Evolutionary conservation across 108 stramenopile genomes (phyloP), one percentile per base, ranked within the genome.

Genomic region (Fistulifera solaris): DNA sequence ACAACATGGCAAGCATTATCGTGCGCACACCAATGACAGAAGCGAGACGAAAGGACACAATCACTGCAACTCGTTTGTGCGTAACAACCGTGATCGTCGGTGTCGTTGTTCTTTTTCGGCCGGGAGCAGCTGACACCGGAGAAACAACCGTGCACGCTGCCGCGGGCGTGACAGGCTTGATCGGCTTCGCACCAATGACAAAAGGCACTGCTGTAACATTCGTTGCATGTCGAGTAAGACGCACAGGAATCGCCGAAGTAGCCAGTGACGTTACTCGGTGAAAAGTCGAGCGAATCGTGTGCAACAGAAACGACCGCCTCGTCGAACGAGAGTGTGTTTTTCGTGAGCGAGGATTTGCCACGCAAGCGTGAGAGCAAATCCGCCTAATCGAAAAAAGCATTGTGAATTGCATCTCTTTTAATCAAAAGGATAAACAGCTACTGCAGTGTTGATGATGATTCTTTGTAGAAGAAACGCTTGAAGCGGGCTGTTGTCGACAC

Each of bases 1-100:
- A 84, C 54, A 35, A 83, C 80, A 59, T 93, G 91, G 61, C 91
- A 93, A 12, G 81, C 65, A 59, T 82, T 73, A 59, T 86, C 85
- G 31, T 68, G 57, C n/a, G 66, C 77, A 52, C 89, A 91, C 82
- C 81, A 91, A 58, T 91, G 89, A 48, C 89, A 91, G 28, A 65
- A 46, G 39, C 55, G 57, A 16, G 78, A 80, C 8, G 70, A 58
- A 35, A 64, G 38, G n/a, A 65, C 71, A 54, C 85, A 91, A 21
- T 73, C 72, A 28, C 59, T 40, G 65, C 85, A 91, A 38, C 63
- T 73, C 19, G 58, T 62, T 38, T 85, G 83, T n/a, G 73, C n/a
- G 24, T 77, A 54, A 53, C 88, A 89, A 2, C 5, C 19, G 15
- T 48, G 49, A 4, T 19, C 16, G 14, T 45, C 46, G 2, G 16